phyloP scores from a whole-genome alignment of 2,329 filamentous ascomycete genomes.

The Pyrenochaeta sp. region DNA sequence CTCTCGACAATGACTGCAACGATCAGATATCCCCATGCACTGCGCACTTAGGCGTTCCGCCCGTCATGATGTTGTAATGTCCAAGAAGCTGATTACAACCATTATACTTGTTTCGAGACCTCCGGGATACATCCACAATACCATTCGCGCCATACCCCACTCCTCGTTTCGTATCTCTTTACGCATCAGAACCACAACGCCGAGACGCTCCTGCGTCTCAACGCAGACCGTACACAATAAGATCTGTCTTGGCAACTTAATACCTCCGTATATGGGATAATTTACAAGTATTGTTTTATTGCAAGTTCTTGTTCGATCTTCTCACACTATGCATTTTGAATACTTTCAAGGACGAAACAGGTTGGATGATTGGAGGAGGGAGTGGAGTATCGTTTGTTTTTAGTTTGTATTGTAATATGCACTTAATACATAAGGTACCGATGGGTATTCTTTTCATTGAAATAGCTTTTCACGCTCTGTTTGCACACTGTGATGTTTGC shows the following conservation, averaged over 20 bases:
- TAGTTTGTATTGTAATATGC: conserved; percentile 24
- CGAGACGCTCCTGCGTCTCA: neutral
- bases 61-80: neutral
- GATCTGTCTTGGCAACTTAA: neutral
- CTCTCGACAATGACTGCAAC: neutral
- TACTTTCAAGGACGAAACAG: neutral
- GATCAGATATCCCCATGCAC: neutral
- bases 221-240: neutral
- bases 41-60: neutral
- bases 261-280: neutral
- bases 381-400: neutral
- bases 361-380: neutral
- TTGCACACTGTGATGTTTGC: neutral
- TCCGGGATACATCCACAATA: neutral
- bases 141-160: neutral
- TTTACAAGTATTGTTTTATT: neutral
- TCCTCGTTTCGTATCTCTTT: neutral
- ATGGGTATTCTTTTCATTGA: conserved; percentile 5
- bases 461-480: neutral
- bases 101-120: neutral
- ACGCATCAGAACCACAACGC: neutral
- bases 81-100: neutral
- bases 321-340: neutral
- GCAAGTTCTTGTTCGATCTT: conserved; percentile 8
- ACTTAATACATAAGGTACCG: conserved; percentile 9